Evolutionary conservation across 169 alveolate genomes (phyloP).

Genomic region (Cryptosporidium canis): DNA sequence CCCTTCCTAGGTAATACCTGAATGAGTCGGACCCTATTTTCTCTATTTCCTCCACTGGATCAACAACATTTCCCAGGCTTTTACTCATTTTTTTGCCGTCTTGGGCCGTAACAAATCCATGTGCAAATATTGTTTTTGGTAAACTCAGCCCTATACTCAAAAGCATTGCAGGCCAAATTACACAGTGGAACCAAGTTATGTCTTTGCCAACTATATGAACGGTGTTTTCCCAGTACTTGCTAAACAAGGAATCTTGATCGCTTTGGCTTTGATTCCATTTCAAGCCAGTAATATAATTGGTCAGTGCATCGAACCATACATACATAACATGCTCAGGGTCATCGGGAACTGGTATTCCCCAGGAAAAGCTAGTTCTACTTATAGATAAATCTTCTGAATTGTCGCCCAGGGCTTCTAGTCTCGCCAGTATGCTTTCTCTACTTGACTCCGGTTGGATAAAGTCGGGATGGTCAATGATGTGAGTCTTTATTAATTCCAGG

Average conservation of each 20-base stretch:
- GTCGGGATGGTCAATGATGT: constrained; percentile 77
- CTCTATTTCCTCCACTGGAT: constrained; percentile 82
- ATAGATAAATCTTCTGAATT: constrained; percentile 88
- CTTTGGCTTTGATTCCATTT: constrained; percentile 79
- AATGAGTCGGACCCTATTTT: constrained; percentile 79
- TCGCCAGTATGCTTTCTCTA: constrained; percentile 81
- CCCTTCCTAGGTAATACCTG: constrained; percentile 81
- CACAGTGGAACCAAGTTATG: constrained; percentile 93
- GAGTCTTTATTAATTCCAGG: constrained; percentile 80
- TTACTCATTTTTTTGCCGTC: constrained; percentile 95
- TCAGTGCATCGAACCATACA: constrained; percentile 95
- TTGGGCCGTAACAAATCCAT: constrained; percentile 92
- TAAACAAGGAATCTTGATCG: constrained; percentile 78
- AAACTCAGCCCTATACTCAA: constrained; percentile 83
- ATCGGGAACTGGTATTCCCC: constrained; percentile 93
- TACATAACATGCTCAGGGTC: constrained; percentile 90
- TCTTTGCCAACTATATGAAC: constrained; percentile 88
- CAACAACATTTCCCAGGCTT: constrained; percentile 88
- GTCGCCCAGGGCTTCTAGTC: constrained; percentile 80
- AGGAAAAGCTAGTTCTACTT: constrained; percentile 87
- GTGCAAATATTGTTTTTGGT: constrained; percentile 90
- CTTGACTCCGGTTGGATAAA: constrained; percentile 84
- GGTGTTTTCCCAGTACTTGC: constrained; percentile 81
- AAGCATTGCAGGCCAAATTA: constrained; percentile 90
- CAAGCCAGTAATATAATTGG: constrained; percentile 82